phyloP scores from a whole-genome alignment of 2,329 filamentous ascomycete genomes.

The Ilyonectria mors-panacis region DNA sequence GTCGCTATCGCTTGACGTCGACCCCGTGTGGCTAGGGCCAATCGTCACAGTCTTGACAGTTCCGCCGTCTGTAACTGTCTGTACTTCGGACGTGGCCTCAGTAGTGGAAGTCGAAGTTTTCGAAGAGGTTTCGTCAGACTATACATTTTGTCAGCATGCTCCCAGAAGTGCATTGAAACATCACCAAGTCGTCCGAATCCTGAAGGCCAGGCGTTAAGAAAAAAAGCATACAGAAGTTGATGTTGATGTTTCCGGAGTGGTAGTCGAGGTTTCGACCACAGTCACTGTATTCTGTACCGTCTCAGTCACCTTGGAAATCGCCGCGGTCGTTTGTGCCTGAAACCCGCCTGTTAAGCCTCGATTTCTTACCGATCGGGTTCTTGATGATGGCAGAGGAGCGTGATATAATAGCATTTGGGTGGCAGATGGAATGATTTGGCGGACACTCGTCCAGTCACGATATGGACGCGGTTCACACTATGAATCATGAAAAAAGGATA shows the following conservation, averaged over 20 bases:
- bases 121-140: conserved; percentile 30
- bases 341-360: conserved; percentile 48
- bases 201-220: conserved; percentile 37
- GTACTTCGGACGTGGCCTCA: conserved; percentile 51
- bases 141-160: conserved; percentile 35
- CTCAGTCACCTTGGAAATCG: conserved; percentile 54
- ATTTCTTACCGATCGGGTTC: conserved; percentile 43
- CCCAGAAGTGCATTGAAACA: conserved; percentile 28
- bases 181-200: conserved; percentile 39
- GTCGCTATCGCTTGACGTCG: conserved; percentile 42
- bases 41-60: conserved; percentile 70
- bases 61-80: conserved; percentile 70
- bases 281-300: conserved; percentile 54
- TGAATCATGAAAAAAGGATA: conserved; percentile 32
- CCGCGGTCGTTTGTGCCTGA: conserved; percentile 48
- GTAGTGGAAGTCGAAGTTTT: conserved; percentile 41
- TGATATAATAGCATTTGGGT: conserved; percentile 23
- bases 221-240: conserved; percentile 57
- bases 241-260: conserved; percentile 40
- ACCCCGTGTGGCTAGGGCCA: conserved; percentile 56
- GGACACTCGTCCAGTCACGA: conserved; percentile 46
- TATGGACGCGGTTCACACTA: conserved; percentile 38
- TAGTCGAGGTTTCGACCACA: conserved; percentile 41
- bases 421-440: conserved; percentile 27
- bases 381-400: conserved; percentile 21